Evolutionary conservation across 2,329 filamentous ascomycete genomes (phyloP), one percentile per base, ranked within the genome.

Genomic region (Sporothrix pseudoabietina): DNA sequence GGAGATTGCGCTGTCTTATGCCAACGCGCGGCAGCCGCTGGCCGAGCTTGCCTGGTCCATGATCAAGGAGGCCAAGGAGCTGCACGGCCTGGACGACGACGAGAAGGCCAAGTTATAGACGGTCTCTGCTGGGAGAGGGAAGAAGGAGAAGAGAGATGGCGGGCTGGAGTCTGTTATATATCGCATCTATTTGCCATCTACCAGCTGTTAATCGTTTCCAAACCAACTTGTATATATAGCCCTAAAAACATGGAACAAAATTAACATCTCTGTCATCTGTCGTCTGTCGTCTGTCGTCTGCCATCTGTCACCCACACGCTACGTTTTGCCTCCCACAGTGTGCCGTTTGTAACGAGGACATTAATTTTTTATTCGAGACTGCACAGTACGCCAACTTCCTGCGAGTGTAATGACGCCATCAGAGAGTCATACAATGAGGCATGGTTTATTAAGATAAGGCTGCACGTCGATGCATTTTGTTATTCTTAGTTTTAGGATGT

Each of bases 21-120:
- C 87, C 0, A 84, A 83, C 72, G 88, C 89, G 80, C 90, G 92
- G 82, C 86, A 84, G 63, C 90, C 92, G 30, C 88, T 95, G 84
- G 94, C 91, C 0, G 86, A 93, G 81, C 86, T 92, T 78, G 93
- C 94, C 6, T 98, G 94, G 93, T 85, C 87, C 73, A 82, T 94
- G 77, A 90, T 94, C 73, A 85, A 85, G 80, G 81, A 79, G 75
- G 81, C 82, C 10, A 71, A 63, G 22, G 61, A 65, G 41, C 55
- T 72, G 52, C 44, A 71, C 59, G 69, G 35, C n/a, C 39, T 22
- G 8, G 72, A 71, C 35, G 66, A 26, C 30, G 66, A 63, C 41
- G 71, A 68, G 26, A 75, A 74, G 59, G 57, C 75, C 32, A 75
- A 71, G 73, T 61, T 77, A 59, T 77, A 61, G 68, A 16, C 22